A percentile compares a stretch with the other conserved stretches of the same genome.
These are phyloP conservation scores for Sporodiniella umbellata DNA, from an alignment of 371 early-diverging fungal genomes.

Conservation along the genomic window DNA sequence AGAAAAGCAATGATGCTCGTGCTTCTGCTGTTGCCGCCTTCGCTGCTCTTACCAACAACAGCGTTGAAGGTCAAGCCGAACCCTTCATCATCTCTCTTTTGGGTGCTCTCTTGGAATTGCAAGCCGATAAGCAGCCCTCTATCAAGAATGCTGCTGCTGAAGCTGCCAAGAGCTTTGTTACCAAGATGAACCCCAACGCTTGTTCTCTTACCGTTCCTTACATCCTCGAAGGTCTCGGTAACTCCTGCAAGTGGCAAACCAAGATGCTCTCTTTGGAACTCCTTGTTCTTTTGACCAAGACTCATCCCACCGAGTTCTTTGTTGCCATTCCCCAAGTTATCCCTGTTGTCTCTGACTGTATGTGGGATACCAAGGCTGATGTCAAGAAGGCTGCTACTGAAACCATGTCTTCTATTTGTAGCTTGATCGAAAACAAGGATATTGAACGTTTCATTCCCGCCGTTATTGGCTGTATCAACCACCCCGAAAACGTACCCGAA, in stretches of 20 bases:
- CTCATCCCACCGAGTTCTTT: slow-evolving; percentile 56
- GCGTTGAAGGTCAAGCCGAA: slow-evolving; percentile 48
- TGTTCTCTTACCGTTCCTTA: slow-evolving; percentile 55
- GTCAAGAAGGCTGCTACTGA: slow-evolving; percentile 50
- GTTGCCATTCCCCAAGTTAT: slow-evolving; percentile 66
- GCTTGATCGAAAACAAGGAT: slow-evolving; percentile 62
- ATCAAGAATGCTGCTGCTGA: slow-evolving; percentile 60
- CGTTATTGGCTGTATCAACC: slow-evolving; percentile 61
- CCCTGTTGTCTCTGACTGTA: slow-evolving; percentile 67
- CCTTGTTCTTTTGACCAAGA: slow-evolving; percentile 51
- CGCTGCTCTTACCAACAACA: slow-evolving; percentile 50
- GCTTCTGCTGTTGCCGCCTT: slow-evolving; percentile 65
- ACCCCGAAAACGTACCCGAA: slow-evolving; percentile 65
- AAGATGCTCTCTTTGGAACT: slow-evolving; percentile 62
- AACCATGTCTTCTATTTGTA: slow-evolving; percentile 53
- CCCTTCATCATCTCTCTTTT: slow-evolving; percentile 60
- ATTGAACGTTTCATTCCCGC: slow-evolving; percentile 62
- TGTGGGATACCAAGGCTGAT: slow-evolving; percentile 75
- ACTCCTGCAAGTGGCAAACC: slow-evolving; percentile 78
- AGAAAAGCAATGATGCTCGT: slow-evolving; percentile 65
- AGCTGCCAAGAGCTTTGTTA: slow-evolving; percentile 52
- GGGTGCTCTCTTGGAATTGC: slow-evolving; percentile 53
- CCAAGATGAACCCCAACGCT: slow-evolving; percentile 51
- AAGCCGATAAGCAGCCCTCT: slow-evolving; percentile 64
- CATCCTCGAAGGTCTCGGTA: slow-evolving; percentile 55